Base-by-base conservation (phyloP, 2,329 filamentous ascomycete species). In the Ophiostoma montium region DNA sequence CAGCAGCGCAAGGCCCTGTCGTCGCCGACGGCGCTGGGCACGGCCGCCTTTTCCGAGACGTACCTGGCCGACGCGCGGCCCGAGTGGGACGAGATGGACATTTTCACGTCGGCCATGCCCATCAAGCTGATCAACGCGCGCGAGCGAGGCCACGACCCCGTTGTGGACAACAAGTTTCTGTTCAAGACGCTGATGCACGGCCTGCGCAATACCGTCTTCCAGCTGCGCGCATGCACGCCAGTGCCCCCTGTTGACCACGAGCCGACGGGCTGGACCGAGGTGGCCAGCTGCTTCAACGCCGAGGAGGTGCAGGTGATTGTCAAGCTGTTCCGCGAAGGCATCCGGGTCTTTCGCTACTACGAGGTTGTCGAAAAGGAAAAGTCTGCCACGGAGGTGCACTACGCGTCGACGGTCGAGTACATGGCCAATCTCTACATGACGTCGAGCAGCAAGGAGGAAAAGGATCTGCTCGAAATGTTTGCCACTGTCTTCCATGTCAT, bases 401-500 rank as follows among this genome's bases (percentile, higher is more conserved):
- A 86, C 58, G 76, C 83, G 47, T 89, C 87, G 0, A 84, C 88
- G 0, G 84, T 92, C 41, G 90, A 96, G 62, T 87, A 92, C 59
- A 86, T 95, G 73, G 86, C 87, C 16, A 95, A 92, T 58, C 86
- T 94, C 59, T 94, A 94, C 63, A 94, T 95, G 76, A 81, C 92
- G 38, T 90, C 88, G 0, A 94, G 87, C 62, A 84, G 80, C 53
- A 94, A 94, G 59, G 94, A 98, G 61, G 94, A 98, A 65, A 98
- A 98, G 63, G 92, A 98, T 49, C 74, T 98, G 9, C 73, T 99
- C 7, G 94, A 98, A 69, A 94, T 87, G 2, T 99, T 99, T 63
- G 92, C 90, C 2, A 96, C 92, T 0, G 89, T 98, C 27, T 98
- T 99, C 62, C 92, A 98, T 62, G 94, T 90, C 65, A 92, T 99